These are phyloP conservation scores for Phytophthora agathidicida DNA, from an alignment of 352 stramenopile genomes.

Conservation along the genomic window DNA sequence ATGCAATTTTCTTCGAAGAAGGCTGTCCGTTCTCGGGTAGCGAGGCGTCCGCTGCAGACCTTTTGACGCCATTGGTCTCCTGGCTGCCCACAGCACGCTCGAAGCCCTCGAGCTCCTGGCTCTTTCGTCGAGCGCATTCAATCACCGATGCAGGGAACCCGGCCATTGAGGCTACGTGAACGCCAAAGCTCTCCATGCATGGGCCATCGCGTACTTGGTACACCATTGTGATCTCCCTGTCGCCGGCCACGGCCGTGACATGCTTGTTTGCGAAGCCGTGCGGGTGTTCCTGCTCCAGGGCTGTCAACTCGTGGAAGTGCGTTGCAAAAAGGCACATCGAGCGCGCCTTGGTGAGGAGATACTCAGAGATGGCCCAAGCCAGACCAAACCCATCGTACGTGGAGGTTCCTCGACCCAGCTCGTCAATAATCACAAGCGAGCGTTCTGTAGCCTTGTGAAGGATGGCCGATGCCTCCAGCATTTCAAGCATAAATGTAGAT, in stretches of 20 bases:
- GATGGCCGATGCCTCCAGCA: constrained; percentile 98
- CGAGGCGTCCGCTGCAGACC: constrained; percentile 14
- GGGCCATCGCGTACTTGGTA: constrained; percentile 94
- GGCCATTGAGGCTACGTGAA: constrained; percentile 98
- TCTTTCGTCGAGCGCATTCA: constrained; percentile 93
- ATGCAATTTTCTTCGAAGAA: constrained; percentile 44
- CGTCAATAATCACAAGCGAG: constrained; percentile 99
- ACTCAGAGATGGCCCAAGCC: constrained; percentile 98
- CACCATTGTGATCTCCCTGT: constrained; percentile 90
- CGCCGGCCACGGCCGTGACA: constrained; percentile 90
- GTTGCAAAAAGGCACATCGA: constrained; percentile 95
- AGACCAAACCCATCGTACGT: constrained; percentile 98
- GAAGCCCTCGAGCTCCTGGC: constrained; percentile 92
- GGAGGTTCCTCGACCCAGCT: constrained; percentile 97
- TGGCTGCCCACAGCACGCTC: constrained; percentile 46
- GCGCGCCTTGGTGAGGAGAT: constrained; percentile 93
- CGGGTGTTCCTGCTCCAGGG: constrained; percentile 79
- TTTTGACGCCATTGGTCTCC: constrained; percentile 15
- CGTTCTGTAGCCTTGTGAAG: constrained; percentile 92
- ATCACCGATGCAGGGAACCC: constrained; percentile 95
- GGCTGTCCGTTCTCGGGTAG: constrained; percentile 14
- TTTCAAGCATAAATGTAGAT: constrained; percentile 99
- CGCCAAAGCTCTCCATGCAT: constrained; percentile 98
- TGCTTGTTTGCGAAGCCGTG: constrained; percentile 95
- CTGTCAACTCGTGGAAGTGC: constrained; percentile 99